phyloP scores from a whole-genome alignment of 805 yeast species.

The Lipomyces oligophaga region DNA sequence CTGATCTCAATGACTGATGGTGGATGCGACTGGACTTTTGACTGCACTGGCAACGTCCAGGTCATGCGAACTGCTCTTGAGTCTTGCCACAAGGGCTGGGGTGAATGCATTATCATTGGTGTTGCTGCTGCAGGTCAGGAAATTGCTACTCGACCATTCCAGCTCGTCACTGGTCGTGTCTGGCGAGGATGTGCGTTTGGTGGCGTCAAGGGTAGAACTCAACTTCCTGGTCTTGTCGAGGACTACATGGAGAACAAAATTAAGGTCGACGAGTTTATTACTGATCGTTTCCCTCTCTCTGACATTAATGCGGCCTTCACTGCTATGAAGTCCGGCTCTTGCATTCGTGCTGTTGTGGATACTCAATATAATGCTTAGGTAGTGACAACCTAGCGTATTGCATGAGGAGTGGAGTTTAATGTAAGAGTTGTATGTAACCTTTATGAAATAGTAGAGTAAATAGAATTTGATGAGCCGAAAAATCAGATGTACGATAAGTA shows the following conservation, averaged over 20 bases:
- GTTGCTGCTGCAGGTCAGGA: constrained; percentile 99
- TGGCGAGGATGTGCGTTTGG: constrained; percentile 99
- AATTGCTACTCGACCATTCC: constrained; percentile 96
- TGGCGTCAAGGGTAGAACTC: constrained; percentile 96
- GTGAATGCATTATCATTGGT: constrained; percentile 90
- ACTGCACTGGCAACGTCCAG: constrained; percentile 92
- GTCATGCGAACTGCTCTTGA: constrained; percentile 97
- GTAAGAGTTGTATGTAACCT: no score
- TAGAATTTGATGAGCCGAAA: no score
- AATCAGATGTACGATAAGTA: no score
- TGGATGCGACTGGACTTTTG: constrained; percentile 93
- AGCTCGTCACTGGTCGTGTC: constrained; percentile 96
- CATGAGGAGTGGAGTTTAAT: background rate
- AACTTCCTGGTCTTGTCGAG: constrained; percentile 84
- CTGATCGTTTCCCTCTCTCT: constrained; percentile 76
- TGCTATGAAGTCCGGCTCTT: constrained; percentile 89
- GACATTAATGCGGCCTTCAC: constrained; percentile 87
- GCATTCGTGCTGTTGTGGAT: constrained; percentile 85
- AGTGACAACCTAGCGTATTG: background rate
- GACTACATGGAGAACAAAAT: constrained; percentile 76
- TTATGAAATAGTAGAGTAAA: no score
- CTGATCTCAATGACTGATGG: constrained; percentile 91
- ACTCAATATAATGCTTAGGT: constrained; percentile 7
- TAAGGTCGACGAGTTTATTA: constrained; percentile 91
- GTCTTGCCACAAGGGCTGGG: constrained; percentile 99